Evolutionary conservation across 129 eudicot genomes (phyloP), one percentile per base, ranked within the genome.

Genomic region (Centaurea solstitialis): DNA sequence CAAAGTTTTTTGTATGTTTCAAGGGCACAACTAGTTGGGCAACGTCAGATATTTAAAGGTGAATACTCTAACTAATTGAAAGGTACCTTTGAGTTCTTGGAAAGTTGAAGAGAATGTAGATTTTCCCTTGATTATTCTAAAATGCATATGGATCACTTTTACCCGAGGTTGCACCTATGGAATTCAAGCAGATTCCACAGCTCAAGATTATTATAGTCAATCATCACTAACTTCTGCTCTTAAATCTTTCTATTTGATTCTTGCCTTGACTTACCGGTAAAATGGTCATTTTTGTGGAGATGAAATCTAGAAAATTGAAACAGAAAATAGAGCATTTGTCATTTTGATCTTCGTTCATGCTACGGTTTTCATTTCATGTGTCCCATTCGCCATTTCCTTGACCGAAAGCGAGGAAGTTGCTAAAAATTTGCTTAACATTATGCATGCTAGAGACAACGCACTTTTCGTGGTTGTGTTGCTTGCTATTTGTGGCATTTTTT

Each of bases 131-230:
- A 33, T 33, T 33, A 33, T 33, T 33, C 37, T 33, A 20, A 50
- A 18, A 15, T 50, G 5, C 8, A 50, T 15, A 15, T 4, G 5
- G 21, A 50, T 18, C 20, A 50, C 84, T 94, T 74, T 76, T 92
- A 76, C 97, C 97, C 22, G 98, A 94, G 90, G 98, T 97, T 76
- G 89, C 98, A 35, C 91, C 89, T 83, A 76, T 86, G 68, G 97
- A 94, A 86, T 94, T 94, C 84, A 93, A 90, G 43, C 76, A 94
- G 20, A 90, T 94, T 80, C 85, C 92, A 83, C 94, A 94, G 79
- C 97, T 92, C 80, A 92, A 92, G 98, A 97, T 92, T 50, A 50
- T 83, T 28, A 47, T 71, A 72, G 26, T 22, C 73, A 9, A 20
- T 75, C 30, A 70, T 78, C 71, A 70, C 53, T 68, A 50, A 22